Evolutionary conservation across 2,329 filamentous ascomycete genomes (phyloP), one percentile per base, ranked within the genome.

Genomic region (Fusarium lateritium): DNA sequence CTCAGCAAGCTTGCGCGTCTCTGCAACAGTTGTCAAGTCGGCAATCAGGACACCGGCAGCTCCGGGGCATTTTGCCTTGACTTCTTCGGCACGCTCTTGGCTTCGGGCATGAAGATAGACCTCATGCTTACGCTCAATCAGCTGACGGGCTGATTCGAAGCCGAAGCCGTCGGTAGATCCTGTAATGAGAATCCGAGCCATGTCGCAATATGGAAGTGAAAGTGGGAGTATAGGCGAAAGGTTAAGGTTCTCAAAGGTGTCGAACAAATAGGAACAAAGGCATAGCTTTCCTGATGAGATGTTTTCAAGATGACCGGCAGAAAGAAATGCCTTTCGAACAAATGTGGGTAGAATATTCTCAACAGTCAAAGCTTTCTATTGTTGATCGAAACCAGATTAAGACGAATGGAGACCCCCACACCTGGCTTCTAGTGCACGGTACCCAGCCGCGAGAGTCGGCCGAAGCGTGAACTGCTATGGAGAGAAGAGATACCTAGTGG

Each of bases 81-180:
- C 65, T 15, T 71, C 54, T 5, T 61, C 65, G 21, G 71, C 72
- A 15, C 72, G 71, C 13, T 65, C 40, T 31, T 67, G 57, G 19
- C 53, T 73, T 11, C 71, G 67, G 1, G 69, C 71, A 34, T 74
- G 72, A 24, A 74, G 71, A 44, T 67, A 70, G 47, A 74, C 72
- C 14, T 59, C 56, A 45, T 74, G 65, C 21, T 65, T 67, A 21
- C 64, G 67, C 22, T 73, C 56, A 17, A 70, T 50, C 6, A 74
- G 71, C 33, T 72, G 71, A 22, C 69, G 69, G 34, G 72, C 71
- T 36, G 71, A 50, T 39, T 67, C 69, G 22, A 72, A 58, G 52
- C 71, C 72, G 34, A 74, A 67, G 40, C 72, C 72, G n/a, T 74
- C 72, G 24, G 68, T 66, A 26, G 72, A 73, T 7, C 72, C 72